Percentiles rank a stretch among this genome's conserved stretches.
These are phyloP conservation scores for Mediolabrus comicus DNA, from an alignment of 108 stramenopile species.

Conservation along the genomic window DNA sequence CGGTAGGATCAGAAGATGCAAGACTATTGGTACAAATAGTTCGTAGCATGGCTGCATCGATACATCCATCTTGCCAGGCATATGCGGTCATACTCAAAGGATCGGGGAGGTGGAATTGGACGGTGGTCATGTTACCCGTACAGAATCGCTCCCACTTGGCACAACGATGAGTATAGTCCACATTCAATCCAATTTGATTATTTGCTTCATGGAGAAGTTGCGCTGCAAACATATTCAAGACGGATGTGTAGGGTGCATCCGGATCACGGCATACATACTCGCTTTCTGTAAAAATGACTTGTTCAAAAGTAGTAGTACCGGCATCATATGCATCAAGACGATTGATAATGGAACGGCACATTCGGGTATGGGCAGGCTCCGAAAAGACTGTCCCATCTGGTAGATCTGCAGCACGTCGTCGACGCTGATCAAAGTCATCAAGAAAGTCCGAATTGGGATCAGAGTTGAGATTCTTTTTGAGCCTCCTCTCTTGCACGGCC, in stretches of 20 bases:
- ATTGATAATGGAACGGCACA: slow-evolving; percentile 25
- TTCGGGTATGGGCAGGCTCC: slow-evolving; percentile 31
- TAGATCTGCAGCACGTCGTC: slow-evolving; percentile 29
- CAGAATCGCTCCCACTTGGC: slow-evolving; percentile 34
- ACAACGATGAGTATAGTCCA: slow-evolving; percentile 33
- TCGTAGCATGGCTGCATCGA: slow-evolving; percentile 17
- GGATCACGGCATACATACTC: slow-evolving; percentile 37
- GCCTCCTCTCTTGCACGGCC: background rate
- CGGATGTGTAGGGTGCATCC: slow-evolving; percentile 20
- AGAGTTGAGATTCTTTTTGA: background rate
- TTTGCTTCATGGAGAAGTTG: slow-evolving; percentile 10
- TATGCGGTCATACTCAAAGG: slow-evolving; percentile 16
- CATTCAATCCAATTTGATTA: slow-evolving; percentile 17
- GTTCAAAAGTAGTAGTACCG: slow-evolving; percentile 17
- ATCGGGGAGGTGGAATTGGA: slow-evolving; percentile 33
- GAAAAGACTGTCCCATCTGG: slow-evolving; percentile 21
- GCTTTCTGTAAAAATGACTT: slow-evolving; percentile 17
- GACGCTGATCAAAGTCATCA: slow-evolving; percentile 29
- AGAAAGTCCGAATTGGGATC: background rate
- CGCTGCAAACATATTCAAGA: slow-evolving; percentile 39
- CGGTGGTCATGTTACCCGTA: slow-evolving; percentile 30
- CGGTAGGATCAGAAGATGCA: slow-evolving; percentile 1
- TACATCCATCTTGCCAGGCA: slow-evolving; percentile 20
- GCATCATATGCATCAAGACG: slow-evolving; percentile 24
- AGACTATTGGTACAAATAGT: slow-evolving; percentile 10